These are phyloP conservation scores for Prinsepia uniflora DNA, from an alignment of 306 rosid genomes.

Conservation along the genomic window DNA sequence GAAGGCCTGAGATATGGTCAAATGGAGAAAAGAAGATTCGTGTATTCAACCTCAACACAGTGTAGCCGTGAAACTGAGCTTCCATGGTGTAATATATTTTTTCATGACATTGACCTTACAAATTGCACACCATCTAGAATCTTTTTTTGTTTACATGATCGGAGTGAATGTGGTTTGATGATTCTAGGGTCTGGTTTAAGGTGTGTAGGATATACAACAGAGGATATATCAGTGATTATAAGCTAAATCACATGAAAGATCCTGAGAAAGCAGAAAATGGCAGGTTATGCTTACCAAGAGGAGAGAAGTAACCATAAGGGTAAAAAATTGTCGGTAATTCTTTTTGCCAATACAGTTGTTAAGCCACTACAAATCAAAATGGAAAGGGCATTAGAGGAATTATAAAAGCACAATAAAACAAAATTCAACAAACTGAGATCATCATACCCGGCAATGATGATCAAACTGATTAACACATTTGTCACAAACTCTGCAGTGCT, in stretches of 20 bases:
- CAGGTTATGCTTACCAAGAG: conserved; percentile 77
- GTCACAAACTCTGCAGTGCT: conserved; percentile 97
- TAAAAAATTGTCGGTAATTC: conserved; percentile 87
- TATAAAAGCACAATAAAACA: conserved; percentile 6
- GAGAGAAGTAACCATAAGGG: conserved; percentile 91
- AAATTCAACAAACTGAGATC: conserved; percentile 14
- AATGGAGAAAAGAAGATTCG: background rate
- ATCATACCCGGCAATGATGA: conserved; percentile 94
- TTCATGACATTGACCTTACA: background rate
- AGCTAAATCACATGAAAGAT: conserved; percentile 11
- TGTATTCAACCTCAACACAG: background rate
- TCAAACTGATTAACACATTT: conserved; percentile 91
- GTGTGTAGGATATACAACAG: conserved; percentile 9
- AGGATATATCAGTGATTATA: conserved; percentile 13
- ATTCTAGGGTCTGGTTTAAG: background rate
- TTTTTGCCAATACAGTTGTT: conserved; percentile 87
- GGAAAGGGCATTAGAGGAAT: conserved; percentile 21
- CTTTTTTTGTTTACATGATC: background rate
- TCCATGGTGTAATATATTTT: too few relatives aligned
- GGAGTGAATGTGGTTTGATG: background rate
- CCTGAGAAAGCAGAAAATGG: conserved; percentile 19
- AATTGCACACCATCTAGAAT: background rate
- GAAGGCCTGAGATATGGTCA: background rate
- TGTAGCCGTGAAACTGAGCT: too few relatives aligned
- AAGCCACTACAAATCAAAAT: conserved; percentile 74